These are phyloP conservation scores for Austroboletus eburneus DNA, from an alignment of 768 basidiomycete genomes.

Conservation along the genomic window DNA sequence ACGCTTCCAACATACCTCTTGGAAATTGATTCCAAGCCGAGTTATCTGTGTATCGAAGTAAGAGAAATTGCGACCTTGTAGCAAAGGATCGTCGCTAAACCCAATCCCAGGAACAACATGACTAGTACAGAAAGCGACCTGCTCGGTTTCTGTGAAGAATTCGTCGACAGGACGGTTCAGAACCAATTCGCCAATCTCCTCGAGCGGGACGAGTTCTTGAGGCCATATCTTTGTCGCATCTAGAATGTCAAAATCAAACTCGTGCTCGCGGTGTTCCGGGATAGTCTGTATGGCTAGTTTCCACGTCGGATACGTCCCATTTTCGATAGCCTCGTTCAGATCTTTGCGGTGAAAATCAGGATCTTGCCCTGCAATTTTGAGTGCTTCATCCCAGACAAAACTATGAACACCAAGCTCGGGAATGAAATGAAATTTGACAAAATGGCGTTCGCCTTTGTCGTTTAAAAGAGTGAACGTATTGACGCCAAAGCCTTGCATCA, in stretches of 20 bases:
- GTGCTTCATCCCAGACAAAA: conserved; percentile 85
- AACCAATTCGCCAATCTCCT: conserved; percentile 72
- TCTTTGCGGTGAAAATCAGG: conserved; percentile 91
- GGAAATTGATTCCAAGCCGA: conserved; percentile 78
- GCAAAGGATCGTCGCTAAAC: conserved; percentile 71
- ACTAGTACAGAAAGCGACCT: conserved; percentile 81
- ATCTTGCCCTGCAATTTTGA: conserved; percentile 80
- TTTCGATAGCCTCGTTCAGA: conserved; percentile 75
- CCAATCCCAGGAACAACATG: conserved; percentile 60
- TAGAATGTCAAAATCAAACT: conserved; percentile 84
- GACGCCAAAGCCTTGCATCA: conserved; percentile 89
- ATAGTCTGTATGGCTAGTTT: conserved; percentile 66
- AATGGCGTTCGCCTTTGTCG: conserved; percentile 57
- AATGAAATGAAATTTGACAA: conserved; percentile 87
- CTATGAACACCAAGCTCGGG: conserved; percentile 81
- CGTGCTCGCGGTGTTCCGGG: conserved; percentile 66
- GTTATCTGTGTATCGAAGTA: conserved; percentile 85
- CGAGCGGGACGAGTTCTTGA: conserved; percentile 72
- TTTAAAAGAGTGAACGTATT: conserved; percentile 82
- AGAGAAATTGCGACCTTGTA: conserved; percentile 84
- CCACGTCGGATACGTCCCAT: conserved; percentile 71
- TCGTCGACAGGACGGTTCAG: conserved; percentile 62
- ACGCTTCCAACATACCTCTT: conserved; percentile 41
- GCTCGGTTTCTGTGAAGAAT: conserved; percentile 85
- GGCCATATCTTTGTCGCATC: conserved; percentile 88